Conservation (phyloP, 305 asterid species). For the Fraxinus platypoda region DNA sequence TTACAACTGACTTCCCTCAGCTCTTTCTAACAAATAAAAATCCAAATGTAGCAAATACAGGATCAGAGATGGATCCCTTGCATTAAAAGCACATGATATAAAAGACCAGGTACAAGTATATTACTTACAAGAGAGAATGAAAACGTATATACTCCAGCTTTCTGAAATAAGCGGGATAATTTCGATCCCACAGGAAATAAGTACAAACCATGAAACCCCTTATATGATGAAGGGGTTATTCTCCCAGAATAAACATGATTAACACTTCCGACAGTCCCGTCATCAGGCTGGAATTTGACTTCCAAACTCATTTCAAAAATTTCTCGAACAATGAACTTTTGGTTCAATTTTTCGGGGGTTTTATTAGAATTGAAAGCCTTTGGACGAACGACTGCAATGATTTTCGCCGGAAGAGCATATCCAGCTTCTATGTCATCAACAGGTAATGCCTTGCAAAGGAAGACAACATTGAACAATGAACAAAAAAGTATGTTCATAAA, state of each 20-base stretch:
- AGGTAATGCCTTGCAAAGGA: slow-evolving; percentile 52
- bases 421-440: slow-evolving; percentile 45
- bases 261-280: not conserved
- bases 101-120: not conserved
- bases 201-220: slow-evolving; percentile 53
- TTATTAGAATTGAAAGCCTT: slow-evolving; percentile 28
- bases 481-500: not conserved
- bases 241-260: slow-evolving; percentile 33
- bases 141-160: slow-evolving; percentile 51
- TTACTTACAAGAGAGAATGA: slow-evolving; percentile 56
- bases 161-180: slow-evolving; percentile 32
- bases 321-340: slow-evolving; percentile 45
- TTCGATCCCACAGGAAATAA: slow-evolving; percentile 36
- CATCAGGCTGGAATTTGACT: slow-evolving; percentile 19
- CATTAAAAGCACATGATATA: slow-evolving; percentile 6
- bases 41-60: slow-evolving; percentile 17
- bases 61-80: slow-evolving; percentile 16
- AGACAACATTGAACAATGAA: not conserved
- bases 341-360: slow-evolving; percentile 41
- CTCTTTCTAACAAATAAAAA: slow-evolving; percentile 33
- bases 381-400: slow-evolving; percentile 66
- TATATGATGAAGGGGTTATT: slow-evolving; percentile 27
- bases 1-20: slow-evolving; percentile 26
- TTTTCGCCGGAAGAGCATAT: slow-evolving; percentile 43
- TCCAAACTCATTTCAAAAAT: slow-evolving; percentile 38